Base-by-base conservation (phyloP, 179 eudicot genomes). In the Camellia oleifera region DNA sequence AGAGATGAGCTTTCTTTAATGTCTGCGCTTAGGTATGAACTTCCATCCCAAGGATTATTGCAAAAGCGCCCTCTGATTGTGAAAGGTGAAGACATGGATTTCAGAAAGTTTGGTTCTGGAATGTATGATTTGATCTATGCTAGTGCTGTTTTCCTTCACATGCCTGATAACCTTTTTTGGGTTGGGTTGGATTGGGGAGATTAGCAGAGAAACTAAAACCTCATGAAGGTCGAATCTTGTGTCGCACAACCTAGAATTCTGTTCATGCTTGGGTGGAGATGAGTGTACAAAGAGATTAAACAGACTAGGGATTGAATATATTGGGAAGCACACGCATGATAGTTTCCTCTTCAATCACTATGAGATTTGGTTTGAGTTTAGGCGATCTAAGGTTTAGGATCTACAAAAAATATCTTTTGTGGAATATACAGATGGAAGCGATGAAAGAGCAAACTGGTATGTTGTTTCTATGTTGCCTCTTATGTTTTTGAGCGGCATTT, bases 91-190 rank as follows among this genome's bases (percentile, higher is more conserved):
- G 92, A 92, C 83, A 96, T 96, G 99, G 93, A 94, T 60, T 94
- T 96, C 79, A 89, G 91, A 77, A 89, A 91, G 82, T 92, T 96
- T 76, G 92, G 92, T 69, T 72, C 91, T 50, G 93, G 88, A 72
- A 83, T 79, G 80, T 96, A 90, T 80, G 93, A 92, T 83, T 82
- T 96, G 89, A 94, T 96, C 69, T 96, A 96, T 70, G 97, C 98
- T 3, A 96, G 99, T 86, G 98, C 99, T 46, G 99, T 96, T 83
- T 96, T 96, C 78, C 92, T 96, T 54, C 98, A 96, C 69, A 91
- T 96, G 93, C 99, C 99, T 10, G 97, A 91, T 85, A 88, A 92
- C 50, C 99, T 94, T 86, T n/a, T n/a, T n/a, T n/a, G n/a, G 99
- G 94, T 77, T 96, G 97, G 98, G 85, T 78, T 14, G 99, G 98